phyloP scores from a whole-genome alignment of 2,329 filamentous ascomycete genomes.

The Didymella glomerata region DNA sequence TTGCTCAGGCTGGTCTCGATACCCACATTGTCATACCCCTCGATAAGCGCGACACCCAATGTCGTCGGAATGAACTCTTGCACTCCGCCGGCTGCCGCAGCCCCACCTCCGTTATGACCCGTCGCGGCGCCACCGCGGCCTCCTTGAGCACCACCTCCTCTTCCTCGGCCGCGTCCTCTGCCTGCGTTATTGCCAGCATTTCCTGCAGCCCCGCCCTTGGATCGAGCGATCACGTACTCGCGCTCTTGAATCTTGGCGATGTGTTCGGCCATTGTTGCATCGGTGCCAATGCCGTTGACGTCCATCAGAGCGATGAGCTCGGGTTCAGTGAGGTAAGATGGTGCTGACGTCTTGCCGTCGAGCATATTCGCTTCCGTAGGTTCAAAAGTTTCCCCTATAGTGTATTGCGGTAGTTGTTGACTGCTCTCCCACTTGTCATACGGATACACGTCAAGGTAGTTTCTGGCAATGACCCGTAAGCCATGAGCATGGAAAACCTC shows the following conservation, averaged over 20 bases:
- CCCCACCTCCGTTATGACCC: slow-evolving; percentile 53
- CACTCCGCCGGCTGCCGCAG: slow-evolving; percentile 59
- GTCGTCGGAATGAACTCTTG: slow-evolving; percentile 93
- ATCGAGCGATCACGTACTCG: slow-evolving; percentile 78
- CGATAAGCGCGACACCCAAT: slow-evolving; percentile 87
- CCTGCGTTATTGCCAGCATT: slow-evolving; percentile 52
- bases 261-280: slow-evolving; percentile 99
- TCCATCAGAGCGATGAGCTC: slow-evolving; percentile 98
- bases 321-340: slow-evolving; percentile 89
- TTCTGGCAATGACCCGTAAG: slow-evolving; percentile 83
- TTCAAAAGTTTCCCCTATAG: slow-evolving; percentile 80
- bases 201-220: slow-evolving; percentile 52
- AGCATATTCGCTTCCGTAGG: slow-evolving; percentile 88
- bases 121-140: slow-evolving; percentile 57
- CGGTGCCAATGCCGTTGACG: slow-evolving; percentile 96
- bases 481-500: slow-evolving; percentile 86
- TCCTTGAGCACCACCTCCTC: slow-evolving; percentile 50
- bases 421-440: slow-evolving; percentile 97
- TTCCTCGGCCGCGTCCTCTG: slow-evolving; percentile 55
- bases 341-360: slow-evolving; percentile 88
- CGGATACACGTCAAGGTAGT: slow-evolving; percentile 93
- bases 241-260: slow-evolving; percentile 94
- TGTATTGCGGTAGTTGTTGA: slow-evolving; percentile 80
- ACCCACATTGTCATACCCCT: slow-evolving; percentile 94
- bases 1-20: slow-evolving; percentile 93